Base-by-base conservation (phyloP, 306 rosid genomes). In the Ormosia semicastrata region DNA sequence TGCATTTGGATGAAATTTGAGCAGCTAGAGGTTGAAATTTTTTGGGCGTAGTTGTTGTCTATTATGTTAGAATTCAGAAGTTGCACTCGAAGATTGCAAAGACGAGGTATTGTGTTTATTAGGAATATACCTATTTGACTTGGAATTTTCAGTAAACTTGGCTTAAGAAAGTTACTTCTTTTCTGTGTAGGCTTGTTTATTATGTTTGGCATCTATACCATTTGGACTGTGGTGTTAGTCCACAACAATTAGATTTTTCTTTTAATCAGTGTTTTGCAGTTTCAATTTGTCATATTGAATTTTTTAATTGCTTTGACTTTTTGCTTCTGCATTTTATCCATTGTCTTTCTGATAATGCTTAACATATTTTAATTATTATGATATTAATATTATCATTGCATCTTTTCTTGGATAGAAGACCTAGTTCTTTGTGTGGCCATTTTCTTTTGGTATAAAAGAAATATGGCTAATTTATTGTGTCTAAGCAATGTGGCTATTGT, bases 31-130 rank as follows among this genome's bases (percentile, higher is more conserved):
- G 75, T 73, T 81, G 65, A 54, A 70, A 14, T 17, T 44, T 67
- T 76, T 78, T 81, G 43, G 86, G 40, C 73, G 7, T 74, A 62
- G 71, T 63, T 73, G 14, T 60, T 39, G 24, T 81, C 41, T 78
- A 77, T 47, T 78, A 81, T 84, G 88, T 81, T 81, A 39, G 84
- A 74, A 54, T 69, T 71, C 30, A 84, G 71, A 67, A 63, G 39
- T 79, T 81, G 6, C 44, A 66, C 78, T 68, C 78, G 2, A 57
- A 68, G 80, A 63, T 84, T 73, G 30, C 44, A 5, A 53, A 54
- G 10, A 17, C 65, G 17, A 81, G 86, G 87, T 83, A 83, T 80
- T n/a, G 8, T 64, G 62, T 46, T 71, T 18, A 50, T 50, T 46
- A 34, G 50, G 30, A 66, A 66, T 33, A 14, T 76, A 6, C 40